Base-by-base conservation (phyloP, 2,329 filamentous ascomycete genomes). In the Cladosporium colombiae region DNA sequence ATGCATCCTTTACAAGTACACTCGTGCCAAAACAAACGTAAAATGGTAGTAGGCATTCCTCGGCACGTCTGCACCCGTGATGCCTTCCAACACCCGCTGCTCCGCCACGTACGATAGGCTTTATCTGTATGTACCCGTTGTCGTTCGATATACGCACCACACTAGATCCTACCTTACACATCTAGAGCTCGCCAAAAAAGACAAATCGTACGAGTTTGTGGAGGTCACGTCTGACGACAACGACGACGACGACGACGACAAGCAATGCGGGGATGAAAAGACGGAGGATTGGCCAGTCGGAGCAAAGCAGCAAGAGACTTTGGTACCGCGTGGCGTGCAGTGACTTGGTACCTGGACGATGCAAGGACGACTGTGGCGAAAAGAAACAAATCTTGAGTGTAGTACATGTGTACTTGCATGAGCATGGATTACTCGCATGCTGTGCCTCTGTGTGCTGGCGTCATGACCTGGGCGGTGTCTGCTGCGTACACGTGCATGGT, bases 141-240 rank as follows among this genome's bases (percentile, higher is more conserved):
- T 46, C 40, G 40, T 46, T n/a, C 40, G 40, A 46, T 46, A 46
- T 13, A 21, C 35, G 16, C 14, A 40, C 18, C 35, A 11, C 35
- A 40, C 35, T 16, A 40, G 35, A 40, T 18, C 16, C 35, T 40
- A 1, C 40, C 16, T 16, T 40, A 1, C 40, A 21, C n/a, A 21
- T 11, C 40, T 8, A 16, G 40, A 16, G 40, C 40, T 46, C 40
- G 8, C 40, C 8, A 10, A n/a, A 46, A 46, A 46, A 46, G 8
- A 52, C 11, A 25, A 52, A 55, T 55, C 52, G 52, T 55, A 55
- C 52, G 52, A 55, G 40, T 21, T 21, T 29, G 75, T 74, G 68
- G 85, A 76, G 5, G n/a, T 57, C 37, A 29, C 46, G 33, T n/a
- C 21, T 31, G 35, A 46, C 40, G 40, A 46, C 40, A 44, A 31